These are phyloP conservation scores for Starmerella kuoi DNA, from an alignment of 805 yeast genomes.

Conservation along the genomic window DNA sequence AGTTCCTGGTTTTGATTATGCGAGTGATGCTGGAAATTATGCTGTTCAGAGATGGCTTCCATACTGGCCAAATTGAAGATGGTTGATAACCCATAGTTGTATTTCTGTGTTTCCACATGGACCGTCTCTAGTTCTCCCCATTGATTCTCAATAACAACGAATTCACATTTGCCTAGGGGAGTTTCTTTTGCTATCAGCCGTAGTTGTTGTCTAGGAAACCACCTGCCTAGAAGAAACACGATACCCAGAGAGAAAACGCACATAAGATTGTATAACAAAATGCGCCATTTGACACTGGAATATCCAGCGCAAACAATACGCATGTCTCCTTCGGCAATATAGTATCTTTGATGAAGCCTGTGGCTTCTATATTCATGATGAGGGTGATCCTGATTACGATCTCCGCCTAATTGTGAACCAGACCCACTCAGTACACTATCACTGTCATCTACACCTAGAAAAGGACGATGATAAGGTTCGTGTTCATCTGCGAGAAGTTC, in stretches of 20 bases:
- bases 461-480: constrained; percentile 5
- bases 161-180: constrained; percentile 72
- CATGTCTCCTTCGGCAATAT: constrained; percentile 89
- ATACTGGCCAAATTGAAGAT: constrained; percentile 35
- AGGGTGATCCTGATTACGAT: not conserved
- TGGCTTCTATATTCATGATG: constrained; percentile 19
- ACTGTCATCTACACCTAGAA: constrained; percentile 1
- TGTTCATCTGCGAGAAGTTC: constrained; percentile 1
- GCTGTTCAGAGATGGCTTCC: constrained; percentile 6
- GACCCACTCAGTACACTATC: constrained; percentile 1
- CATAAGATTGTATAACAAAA: constrained; percentile 38
- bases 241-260: constrained; percentile 57
- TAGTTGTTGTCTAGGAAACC: constrained; percentile 75
- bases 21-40: not conserved
- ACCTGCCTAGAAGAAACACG: constrained; percentile 58
- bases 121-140: constrained; percentile 69
- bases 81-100: constrained; percentile 59
- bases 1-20: no score
- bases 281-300: constrained; percentile 38
- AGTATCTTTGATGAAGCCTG: constrained; percentile 55
- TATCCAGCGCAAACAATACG: constrained; percentile 93
- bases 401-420: not conserved
- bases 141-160: constrained; percentile 91
- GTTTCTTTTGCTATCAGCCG: constrained; percentile 28
- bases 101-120: constrained; percentile 45